A percentile compares a stretch with the other conserved stretches of the same genome.
phyloP scores from a whole-genome alignment of 345 rosid species.

The Excoecaria agallocha region DNA sequence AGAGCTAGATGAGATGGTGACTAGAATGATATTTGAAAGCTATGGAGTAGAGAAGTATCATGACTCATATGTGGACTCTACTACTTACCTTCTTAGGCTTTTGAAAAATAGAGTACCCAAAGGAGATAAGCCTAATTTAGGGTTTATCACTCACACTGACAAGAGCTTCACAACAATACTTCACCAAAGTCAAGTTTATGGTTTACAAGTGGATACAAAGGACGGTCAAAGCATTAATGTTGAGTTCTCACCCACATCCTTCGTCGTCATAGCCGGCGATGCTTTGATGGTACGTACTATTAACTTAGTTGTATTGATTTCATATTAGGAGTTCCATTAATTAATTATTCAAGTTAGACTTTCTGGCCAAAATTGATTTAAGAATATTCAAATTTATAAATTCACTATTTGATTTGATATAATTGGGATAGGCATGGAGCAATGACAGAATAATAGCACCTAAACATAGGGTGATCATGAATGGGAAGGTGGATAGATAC shows the following conservation, averaged over 20 bases:
- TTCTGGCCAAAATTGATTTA: too few species aligned
- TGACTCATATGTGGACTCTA: conserved; percentile 36
- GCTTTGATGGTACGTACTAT: conserved; percentile 46
- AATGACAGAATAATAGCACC: conserved; percentile 51
- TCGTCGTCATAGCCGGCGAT: conserved; percentile 55
- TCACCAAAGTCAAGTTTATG: conserved; percentile 55
- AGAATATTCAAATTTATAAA: not conserved
- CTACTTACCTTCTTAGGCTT: conserved; percentile 47
- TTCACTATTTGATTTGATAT: not conserved
- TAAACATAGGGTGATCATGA: conserved; percentile 44
- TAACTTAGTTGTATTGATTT: too few species aligned
- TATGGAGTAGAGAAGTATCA: conserved; percentile 44
- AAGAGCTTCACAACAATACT: conserved; percentile 55
- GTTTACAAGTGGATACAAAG: conserved; percentile 46
- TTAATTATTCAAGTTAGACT: too few species aligned
- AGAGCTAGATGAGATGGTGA: conserved; percentile 45
- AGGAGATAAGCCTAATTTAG: conserved; percentile 40
- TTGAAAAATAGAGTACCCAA: conserved; percentile 41
- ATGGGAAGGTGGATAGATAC: conserved; percentile 41
- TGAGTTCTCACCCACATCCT: conserved; percentile 48
- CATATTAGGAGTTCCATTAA: too few species aligned
- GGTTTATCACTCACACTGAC: conserved; percentile 51
- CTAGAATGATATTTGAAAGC: conserved; percentile 62
- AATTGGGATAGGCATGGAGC: conserved; percentile 48
- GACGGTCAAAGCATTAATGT: conserved; percentile 44